Evolutionary conservation across 306 rosid genomes (phyloP).

Genomic region (Rosa multiflora): DNA sequence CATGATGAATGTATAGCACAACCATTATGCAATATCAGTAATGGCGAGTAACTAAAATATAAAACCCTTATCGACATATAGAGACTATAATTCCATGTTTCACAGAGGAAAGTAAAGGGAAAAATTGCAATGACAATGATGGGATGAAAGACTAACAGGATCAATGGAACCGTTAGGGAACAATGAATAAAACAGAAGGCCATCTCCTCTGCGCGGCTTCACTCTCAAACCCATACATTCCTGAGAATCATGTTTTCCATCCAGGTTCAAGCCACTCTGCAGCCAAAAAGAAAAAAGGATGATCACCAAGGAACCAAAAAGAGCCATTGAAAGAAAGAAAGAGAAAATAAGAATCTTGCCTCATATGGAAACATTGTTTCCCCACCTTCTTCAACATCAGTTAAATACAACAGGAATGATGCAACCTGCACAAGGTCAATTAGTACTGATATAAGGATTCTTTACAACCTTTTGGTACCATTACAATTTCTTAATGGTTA

Average conservation of each 20-base stretch:
- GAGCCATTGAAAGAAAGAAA: not conserved
- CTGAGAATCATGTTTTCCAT: conserved; percentile 46
- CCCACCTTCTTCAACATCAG: conserved; percentile 84
- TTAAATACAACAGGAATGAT: conserved; percentile 79
- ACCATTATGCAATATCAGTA: not conserved
- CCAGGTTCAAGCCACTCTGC: conserved; percentile 80
- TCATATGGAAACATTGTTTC: conserved; percentile 87
- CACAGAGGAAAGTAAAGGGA: not conserved
- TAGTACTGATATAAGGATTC: not conserved
- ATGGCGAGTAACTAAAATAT: not conserved
- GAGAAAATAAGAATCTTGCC: conserved; percentile 32
- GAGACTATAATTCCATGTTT: not conserved
- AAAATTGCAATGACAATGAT: not conserved
- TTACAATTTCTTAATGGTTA: too few species aligned
- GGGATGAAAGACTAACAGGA: conserved; percentile 54
- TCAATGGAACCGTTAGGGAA: conserved; percentile 77
- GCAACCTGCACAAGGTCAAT: conserved; percentile 54
- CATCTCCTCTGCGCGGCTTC: conserved; percentile 88
- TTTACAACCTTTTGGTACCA: not conserved
- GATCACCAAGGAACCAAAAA: not conserved
- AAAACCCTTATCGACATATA: not conserved
- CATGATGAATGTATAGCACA: not conserved
- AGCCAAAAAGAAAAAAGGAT: conserved; percentile 16
- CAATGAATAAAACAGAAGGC: conserved; percentile 80
- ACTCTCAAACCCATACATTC: conserved; percentile 70